A percentile compares a stretch with the other conserved stretches of the same genome.
phyloP scores from a whole-genome alignment of 2,329 filamentous ascomycete species.

The Chrysoporthe deuterocubensis region DNA sequence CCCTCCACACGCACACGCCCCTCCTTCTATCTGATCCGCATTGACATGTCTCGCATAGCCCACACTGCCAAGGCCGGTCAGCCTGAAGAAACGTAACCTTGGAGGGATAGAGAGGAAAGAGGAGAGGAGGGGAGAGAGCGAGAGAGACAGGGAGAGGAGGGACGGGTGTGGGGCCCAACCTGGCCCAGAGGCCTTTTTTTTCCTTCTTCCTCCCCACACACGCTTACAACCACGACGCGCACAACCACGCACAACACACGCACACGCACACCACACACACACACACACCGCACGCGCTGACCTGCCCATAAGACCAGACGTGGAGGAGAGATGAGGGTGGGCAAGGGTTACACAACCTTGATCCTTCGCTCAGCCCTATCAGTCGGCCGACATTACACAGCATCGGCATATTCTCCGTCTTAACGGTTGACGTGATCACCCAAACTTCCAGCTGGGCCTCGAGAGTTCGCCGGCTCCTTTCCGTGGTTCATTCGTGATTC shows the following conservation, averaged over 20 bases:
- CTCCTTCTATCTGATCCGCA: not conserved
- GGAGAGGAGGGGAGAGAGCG: not conserved
- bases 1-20: not conserved
- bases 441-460: not conserved
- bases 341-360: constrained; percentile 22
- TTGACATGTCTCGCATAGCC: not conserved
- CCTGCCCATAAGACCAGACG: not conserved
- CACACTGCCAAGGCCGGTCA: not conserved
- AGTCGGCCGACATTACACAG: constrained; percentile 23
- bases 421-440: constrained; percentile 13
- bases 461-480: not conserved
- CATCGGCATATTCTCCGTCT: constrained; percentile 23
- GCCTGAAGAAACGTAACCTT: not conserved
- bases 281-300: too few species aligned
- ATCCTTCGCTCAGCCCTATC: constrained; percentile 26
- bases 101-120: not conserved
- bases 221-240: too few species aligned
- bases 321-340: not conserved
- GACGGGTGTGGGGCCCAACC: too few species aligned
- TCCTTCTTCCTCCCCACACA: too few species aligned
- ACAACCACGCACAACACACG: too few species aligned
- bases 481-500: not conserved
- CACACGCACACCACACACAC: not conserved
- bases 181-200: too few species aligned
- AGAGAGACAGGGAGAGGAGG: not conserved